phyloP scores from a whole-genome alignment of 2,329 filamentous ascomycete genomes.

The Peltaster fructicola region DNA sequence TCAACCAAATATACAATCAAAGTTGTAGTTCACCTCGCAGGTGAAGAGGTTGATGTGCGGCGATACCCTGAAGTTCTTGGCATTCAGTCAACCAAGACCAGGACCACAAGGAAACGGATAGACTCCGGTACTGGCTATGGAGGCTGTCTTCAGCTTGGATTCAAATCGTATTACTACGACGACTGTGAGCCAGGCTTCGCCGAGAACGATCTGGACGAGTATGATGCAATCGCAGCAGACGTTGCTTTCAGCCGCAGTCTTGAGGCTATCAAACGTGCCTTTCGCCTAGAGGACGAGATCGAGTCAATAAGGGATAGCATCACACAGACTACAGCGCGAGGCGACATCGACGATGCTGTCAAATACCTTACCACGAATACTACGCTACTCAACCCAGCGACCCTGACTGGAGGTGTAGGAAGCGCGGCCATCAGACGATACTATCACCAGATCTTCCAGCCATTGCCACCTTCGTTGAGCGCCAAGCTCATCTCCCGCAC shows the following conservation, averaged over 20 bases:
- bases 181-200: constrained; percentile 48
- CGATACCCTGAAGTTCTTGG: constrained; percentile 34
- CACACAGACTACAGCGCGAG: constrained; percentile 1
- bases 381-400: constrained; percentile 26
- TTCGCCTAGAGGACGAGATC: constrained; percentile 31
- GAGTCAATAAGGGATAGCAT: constrained; percentile 27
- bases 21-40: constrained; percentile 41
- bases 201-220: constrained; percentile 51
- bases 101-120: constrained; percentile 30
- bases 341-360: constrained; percentile 7
- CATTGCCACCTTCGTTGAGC: constrained; percentile 30
- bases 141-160: constrained; percentile 26
- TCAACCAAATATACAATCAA: constrained; percentile 27
- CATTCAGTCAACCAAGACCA: constrained; percentile 31
- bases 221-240: constrained; percentile 44
- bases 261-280: constrained; percentile 40
- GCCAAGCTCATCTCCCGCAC: constrained; percentile 41
- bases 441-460: constrained; percentile 40
- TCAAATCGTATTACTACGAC: constrained; percentile 36
- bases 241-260: constrained; percentile 53
- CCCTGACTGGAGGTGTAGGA: constrained; percentile 29
- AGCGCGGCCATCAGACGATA: constrained; percentile 29
- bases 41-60: constrained; percentile 30
- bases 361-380: constrained; percentile 20
- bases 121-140: constrained; percentile 34